phyloP scores from a whole-genome alignment of 2,329 filamentous ascomycete genomes.

The Tolypocladium tundrense region DNA sequence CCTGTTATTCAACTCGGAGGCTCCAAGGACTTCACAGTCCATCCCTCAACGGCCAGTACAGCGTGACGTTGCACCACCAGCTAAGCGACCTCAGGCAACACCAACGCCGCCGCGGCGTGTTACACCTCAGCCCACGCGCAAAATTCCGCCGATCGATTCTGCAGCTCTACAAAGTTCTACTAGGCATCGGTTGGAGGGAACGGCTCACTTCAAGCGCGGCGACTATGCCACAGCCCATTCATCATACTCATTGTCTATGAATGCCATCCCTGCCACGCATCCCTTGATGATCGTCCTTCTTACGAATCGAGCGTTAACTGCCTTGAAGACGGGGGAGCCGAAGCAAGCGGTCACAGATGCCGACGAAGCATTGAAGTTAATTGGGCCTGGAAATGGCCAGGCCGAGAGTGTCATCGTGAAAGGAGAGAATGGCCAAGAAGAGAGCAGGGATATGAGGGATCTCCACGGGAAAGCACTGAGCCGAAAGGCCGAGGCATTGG shows the following conservation, averaged over 20 bases:
- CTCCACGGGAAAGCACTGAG: slow-evolving; percentile 89
- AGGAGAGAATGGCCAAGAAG: slow-evolving; percentile 42
- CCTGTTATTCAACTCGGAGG: slow-evolving; percentile 46
- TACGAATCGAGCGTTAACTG: slow-evolving; percentile 83
- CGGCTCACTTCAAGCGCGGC: slow-evolving; percentile 85
- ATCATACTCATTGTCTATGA: slow-evolving; percentile 69
- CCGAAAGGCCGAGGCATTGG: slow-evolving; percentile 89
- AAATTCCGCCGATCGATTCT: slow-evolving; percentile 57
- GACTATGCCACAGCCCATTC: slow-evolving; percentile 82
- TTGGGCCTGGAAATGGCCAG: slow-evolving; percentile 69
- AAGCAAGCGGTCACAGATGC: slow-evolving; percentile 80
- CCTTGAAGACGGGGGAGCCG: slow-evolving; percentile 83
- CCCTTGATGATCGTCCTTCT: slow-evolving; percentile 81
- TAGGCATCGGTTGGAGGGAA: slow-evolving; percentile 68
- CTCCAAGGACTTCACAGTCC: slow-evolving; percentile 22
- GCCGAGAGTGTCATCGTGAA: slow-evolving; percentile 67
- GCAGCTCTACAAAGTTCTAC: slow-evolving; percentile 65
- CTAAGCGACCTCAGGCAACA: slow-evolving; percentile 12
- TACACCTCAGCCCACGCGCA: slow-evolving; percentile 40
- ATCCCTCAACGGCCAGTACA: slow-evolving; percentile 25
- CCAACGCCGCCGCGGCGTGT: slow-evolving; percentile 27
- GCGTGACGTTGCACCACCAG: slow-evolving; percentile 20
- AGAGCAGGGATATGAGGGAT: slow-evolving; percentile 78
- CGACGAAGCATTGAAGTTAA: slow-evolving; percentile 67
- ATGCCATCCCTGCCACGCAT: slow-evolving; percentile 64